These are phyloP conservation scores for Coemansia sp. DNA, from an alignment of 192 early-diverging fungal species.

Conservation along the genomic window DNA sequence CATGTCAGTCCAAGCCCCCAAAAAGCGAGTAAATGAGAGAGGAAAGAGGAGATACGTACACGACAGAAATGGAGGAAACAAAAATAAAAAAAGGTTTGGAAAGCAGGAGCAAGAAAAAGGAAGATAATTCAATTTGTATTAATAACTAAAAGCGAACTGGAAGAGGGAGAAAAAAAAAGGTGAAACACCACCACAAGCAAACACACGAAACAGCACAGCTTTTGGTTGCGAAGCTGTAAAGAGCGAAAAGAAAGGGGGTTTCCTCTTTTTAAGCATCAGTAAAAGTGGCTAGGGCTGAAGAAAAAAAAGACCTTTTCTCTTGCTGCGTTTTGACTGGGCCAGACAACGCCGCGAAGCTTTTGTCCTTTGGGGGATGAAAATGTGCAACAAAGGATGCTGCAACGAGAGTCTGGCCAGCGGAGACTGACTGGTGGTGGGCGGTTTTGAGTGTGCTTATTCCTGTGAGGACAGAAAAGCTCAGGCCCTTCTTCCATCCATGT, in stretches of 20 bases:
- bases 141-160: not conserved
- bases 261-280: not conserved
- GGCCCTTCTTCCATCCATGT: not conserved
- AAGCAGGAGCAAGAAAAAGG: not conserved
- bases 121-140: not conserved
- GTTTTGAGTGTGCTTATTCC: not conserved
- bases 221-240: not conserved
- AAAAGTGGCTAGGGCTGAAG: not conserved
- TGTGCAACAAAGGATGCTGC: too few relatives aligned
- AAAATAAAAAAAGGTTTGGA: constrained; percentile 9
- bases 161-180: constrained; percentile 1
- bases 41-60: not conserved
- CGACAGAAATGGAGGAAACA: constrained; percentile 9
- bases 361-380: too few relatives aligned
- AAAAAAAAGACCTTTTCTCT: not conserved
- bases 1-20: not conserved
- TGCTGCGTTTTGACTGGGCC: not conserved
- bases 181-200: constrained; percentile 9
- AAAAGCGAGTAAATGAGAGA: not conserved
- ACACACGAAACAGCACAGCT: not conserved
- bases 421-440: not conserved
- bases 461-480: not conserved
- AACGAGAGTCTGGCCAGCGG: not conserved
- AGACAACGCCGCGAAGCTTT: too few relatives aligned
- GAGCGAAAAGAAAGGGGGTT: not conserved